Percentiles rank a stretch among this genome's conserved stretches.
Conservation (phyloP, 2,329 filamentous ascomycete species). For the Claviceps sp. region DNA sequence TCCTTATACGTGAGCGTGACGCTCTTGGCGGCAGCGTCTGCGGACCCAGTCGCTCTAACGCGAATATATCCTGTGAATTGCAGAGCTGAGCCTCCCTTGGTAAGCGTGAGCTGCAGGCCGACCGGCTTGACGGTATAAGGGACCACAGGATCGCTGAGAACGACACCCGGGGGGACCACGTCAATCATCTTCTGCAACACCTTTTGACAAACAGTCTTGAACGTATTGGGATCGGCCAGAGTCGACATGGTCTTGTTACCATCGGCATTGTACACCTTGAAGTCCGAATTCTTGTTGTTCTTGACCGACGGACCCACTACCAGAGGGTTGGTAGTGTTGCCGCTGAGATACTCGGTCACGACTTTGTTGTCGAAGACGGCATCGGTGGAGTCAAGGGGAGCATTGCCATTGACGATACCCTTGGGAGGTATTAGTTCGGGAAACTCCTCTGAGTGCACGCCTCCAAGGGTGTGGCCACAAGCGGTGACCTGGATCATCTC, state of each 20-base stretch:
- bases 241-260: conserved; percentile 39
- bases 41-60: conserved; percentile 37
- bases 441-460: conserved; percentile 42
- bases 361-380: conserved; percentile 42
- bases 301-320: conserved; percentile 35
- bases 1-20: conserved; percentile 43
- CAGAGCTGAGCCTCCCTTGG: conserved; percentile 32
- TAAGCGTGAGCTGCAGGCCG: conserved; percentile 39
- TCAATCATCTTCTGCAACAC: conserved; percentile 50
- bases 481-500: conserved; percentile 49
- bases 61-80: conserved; percentile 42
- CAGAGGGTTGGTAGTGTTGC: conserved; percentile 40
- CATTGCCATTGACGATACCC: conserved; percentile 28
- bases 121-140: conserved; percentile 49
- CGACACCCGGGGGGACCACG: conserved; percentile 37
- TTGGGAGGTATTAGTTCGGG: conserved; percentile 36
- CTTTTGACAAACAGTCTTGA: conserved; percentile 32
- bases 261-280: conserved; percentile 42
- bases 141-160: conserved; percentile 35
- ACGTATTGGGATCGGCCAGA: conserved; percentile 30
- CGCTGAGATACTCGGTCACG: conserved; percentile 41
- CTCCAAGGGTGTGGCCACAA: conserved; percentile 48
- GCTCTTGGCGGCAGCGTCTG: conserved; percentile 27
- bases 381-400: conserved; percentile 32
- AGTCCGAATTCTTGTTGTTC: conserved; percentile 37